A percentile compares a stretch with the other conserved stretches of the same genome.
These are phyloP conservation scores for Syzygium aqueum DNA, from an alignment of 345 rosid genomes.

Conservation along the genomic window DNA sequence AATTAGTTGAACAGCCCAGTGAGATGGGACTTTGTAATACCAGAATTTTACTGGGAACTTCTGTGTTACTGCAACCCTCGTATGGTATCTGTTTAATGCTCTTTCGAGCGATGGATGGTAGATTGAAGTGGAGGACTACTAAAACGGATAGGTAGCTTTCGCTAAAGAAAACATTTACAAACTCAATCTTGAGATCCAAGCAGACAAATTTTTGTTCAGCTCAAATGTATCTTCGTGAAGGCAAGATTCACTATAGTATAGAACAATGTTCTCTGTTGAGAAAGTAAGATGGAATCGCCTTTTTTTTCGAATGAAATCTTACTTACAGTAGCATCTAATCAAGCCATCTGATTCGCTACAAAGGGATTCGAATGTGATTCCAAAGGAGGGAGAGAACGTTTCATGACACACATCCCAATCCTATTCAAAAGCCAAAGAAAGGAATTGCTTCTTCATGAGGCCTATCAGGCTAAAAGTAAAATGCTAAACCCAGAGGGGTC, in stretches of 20 bases:
- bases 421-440: constrained; percentile 28
- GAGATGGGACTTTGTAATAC: background rate
- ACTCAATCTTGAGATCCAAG: background rate
- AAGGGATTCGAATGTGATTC: background rate
- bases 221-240: background rate
- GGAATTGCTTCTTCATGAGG: constrained; percentile 58
- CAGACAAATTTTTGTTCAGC: background rate
- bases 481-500: constrained; percentile 45
- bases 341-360: background rate
- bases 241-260: background rate
- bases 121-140: background rate
- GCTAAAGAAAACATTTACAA: background rate
- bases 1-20: background rate
- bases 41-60: background rate
- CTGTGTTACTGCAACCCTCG: background rate
- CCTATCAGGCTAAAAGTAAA: constrained; percentile 12
- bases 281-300: background rate
- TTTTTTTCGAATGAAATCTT: background rate
- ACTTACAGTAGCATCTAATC: background rate
- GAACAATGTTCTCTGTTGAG: background rate
- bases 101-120: background rate
- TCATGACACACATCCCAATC: background rate
- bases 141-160: background rate
- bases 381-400: background rate
- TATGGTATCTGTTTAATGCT: background rate